These are phyloP conservation scores for Flaveria brownii DNA, from an alignment of 129 eudicot species.

Conservation along the genomic window DNA sequence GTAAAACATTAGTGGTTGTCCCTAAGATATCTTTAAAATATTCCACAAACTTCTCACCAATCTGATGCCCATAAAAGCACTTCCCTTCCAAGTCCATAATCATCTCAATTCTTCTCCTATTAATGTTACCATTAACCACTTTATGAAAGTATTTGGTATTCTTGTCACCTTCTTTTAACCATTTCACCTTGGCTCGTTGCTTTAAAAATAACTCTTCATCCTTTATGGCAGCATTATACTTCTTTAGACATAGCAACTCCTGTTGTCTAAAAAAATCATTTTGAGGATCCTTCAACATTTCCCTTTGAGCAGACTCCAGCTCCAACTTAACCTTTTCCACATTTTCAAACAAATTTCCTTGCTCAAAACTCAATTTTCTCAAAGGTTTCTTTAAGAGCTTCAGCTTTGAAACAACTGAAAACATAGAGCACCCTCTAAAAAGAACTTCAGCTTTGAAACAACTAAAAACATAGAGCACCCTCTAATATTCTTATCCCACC, in stretches of 20 bases:
- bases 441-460: too few species aligned
- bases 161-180: not conserved
- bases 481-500: not conserved
- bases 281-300: not conserved
- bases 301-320: accelerated
- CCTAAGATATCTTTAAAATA: not conserved
- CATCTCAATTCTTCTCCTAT: not conserved
- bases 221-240: accelerated
- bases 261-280: accelerated
- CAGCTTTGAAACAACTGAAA: not conserved
- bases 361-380: not conserved
- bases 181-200: not conserved
- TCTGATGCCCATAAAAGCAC: not conserved
- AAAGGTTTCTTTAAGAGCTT: not conserved
- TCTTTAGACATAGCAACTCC: not conserved
- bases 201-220: not conserved
- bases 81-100: not conserved
- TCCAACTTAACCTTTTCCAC: accelerated
- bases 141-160: not conserved
- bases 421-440: not conserved
- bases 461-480: too few species aligned
- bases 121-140: not conserved
- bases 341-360: not conserved
- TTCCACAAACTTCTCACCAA: not conserved
- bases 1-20: too few species aligned